A percentile compares a stretch with the other conserved stretches of the same genome.
Evolutionary conservation across 2,329 filamentous ascomycete genomes (phyloP).

Genomic region (Ophiognomonia clavigignenti-juglandacearum): DNA sequence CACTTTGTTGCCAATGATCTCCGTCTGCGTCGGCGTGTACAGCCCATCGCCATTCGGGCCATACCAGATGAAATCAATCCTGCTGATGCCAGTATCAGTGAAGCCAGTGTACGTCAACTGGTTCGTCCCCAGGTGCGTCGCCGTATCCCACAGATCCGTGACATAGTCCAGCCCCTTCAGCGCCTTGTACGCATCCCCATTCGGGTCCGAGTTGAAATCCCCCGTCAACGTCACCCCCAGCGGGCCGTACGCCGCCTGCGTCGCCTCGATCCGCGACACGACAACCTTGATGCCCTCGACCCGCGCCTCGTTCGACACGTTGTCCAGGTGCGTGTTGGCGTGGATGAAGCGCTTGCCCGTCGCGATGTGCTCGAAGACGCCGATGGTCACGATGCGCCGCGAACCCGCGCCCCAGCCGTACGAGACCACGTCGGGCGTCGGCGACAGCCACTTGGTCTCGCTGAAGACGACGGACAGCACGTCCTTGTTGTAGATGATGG

Average conservation of each 20-base stretch:
- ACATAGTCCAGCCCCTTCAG: slow-evolving; percentile 22
- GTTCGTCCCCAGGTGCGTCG: slow-evolving; percentile 31
- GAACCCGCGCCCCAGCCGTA: slow-evolving; percentile 51
- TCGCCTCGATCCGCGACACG: slow-evolving; percentile 27
- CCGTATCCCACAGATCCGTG: slow-evolving; percentile 21
- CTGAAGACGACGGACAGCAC: slow-evolving; percentile 47
- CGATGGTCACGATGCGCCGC: slow-evolving; percentile 44
- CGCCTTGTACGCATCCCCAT: slow-evolving; percentile 35
- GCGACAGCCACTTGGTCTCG: slow-evolving; percentile 58
- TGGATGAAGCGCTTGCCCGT: slow-evolving; percentile 35
- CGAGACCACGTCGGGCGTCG: slow-evolving; percentile 51
- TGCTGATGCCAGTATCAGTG: slow-evolving; percentile 21
- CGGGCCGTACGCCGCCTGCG: slow-evolving; percentile 20
- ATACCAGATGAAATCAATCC: slow-evolving; percentile 39
- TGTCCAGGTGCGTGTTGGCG: slow-evolving; percentile 50
- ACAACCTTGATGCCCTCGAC: slow-evolving; percentile 42
- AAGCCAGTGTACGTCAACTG: slow-evolving; percentile 40
- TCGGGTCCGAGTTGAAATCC: slow-evolving; percentile 40
- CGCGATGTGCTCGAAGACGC: slow-evolving; percentile 36
- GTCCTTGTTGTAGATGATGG: slow-evolving; percentile 57
- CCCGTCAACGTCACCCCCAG: slow-evolving; percentile 33
- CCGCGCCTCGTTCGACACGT: slow-evolving; percentile 37
- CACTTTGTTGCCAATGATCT: slow-evolving; percentile 36
- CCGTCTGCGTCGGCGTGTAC: slow-evolving; percentile 27
- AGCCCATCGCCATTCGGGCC: slow-evolving; percentile 13